Evolutionary conservation across 108 stramenopile species (phyloP).

Genomic region (Chaetoceros tenuissimus): DNA sequence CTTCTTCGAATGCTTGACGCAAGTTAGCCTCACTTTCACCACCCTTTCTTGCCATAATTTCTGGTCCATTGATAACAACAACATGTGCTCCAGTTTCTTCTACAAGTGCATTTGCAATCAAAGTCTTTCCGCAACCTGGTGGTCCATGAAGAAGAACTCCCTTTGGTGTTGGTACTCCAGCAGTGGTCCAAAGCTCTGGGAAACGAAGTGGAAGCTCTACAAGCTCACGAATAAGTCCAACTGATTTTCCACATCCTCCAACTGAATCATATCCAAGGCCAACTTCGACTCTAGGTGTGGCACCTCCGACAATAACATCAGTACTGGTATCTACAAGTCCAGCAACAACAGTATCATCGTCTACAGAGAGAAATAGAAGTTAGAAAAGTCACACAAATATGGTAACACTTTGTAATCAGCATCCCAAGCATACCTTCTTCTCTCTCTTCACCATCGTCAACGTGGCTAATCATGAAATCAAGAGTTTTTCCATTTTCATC

Average conservation of each 20-base stretch:
- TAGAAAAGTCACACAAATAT: neutral
- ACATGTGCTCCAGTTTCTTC: conserved; percentile 95
- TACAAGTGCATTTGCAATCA: conserved; percentile 92
- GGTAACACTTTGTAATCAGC: conserved; percentile 8
- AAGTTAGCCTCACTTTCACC: conserved; percentile 96
- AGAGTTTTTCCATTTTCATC: conserved; percentile 54
- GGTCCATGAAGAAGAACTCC: conserved; percentile 97
- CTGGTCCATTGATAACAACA: conserved; percentile 95
- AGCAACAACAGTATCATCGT: conserved; percentile 36
- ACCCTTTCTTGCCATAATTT: conserved; percentile 93
- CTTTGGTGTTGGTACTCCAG: conserved; percentile 94
- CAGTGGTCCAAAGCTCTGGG: conserved; percentile 91
- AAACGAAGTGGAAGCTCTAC: conserved; percentile 93
- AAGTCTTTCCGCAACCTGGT: conserved; percentile 96
- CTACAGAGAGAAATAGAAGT: conserved; percentile 2
- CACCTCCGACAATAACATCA: conserved; percentile 45
- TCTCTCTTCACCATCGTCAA: conserved; percentile 38
- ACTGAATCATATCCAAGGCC: conserved; percentile 94
- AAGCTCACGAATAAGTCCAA: conserved; percentile 86
- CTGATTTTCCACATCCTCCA: conserved; percentile 88
- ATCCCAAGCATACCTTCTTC: conserved; percentile 16
- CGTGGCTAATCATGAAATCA: conserved; percentile 65
- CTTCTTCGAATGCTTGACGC: conserved; percentile 93
- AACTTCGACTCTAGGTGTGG: conserved; percentile 52
- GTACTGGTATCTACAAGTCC: conserved; percentile 48